A percentile compares a stretch with the other conserved stretches of the same genome.
Conservation (phyloP, 257 asterid genomes). For the Nicotiana attenuata region DNA sequence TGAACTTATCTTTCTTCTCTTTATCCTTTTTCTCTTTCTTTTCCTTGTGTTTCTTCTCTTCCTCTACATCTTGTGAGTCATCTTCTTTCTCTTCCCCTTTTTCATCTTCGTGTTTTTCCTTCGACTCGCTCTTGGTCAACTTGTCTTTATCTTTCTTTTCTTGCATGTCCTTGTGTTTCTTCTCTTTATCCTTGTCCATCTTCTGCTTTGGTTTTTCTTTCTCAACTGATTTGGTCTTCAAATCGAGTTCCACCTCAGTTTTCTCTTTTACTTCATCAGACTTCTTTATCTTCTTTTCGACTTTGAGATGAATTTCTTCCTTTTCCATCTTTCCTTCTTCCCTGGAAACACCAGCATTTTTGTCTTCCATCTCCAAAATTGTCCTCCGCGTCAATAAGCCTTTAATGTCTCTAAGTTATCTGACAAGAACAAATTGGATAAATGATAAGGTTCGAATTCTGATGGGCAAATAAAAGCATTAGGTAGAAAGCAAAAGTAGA, state of each 20-base stretch:
- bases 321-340: constrained; percentile 35
- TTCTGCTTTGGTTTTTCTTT: constrained; percentile 26
- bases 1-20: constrained; percentile 16
- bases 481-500: too few species aligned
- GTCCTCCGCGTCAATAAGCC: too few species aligned
- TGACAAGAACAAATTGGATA: constrained; percentile 7
- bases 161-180: constrained; percentile 5
- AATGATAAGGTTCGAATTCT: background rate
- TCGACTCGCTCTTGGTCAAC: constrained; percentile 4
- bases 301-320: constrained; percentile 44
- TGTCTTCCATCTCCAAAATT: background rate
- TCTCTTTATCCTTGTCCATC: constrained; percentile 3
- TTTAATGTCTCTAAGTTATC: constrained; percentile 12
- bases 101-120: background rate
- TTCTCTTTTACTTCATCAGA: constrained; percentile 35
- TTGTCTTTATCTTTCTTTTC: constrained; percentile 12
- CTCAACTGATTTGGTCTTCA: constrained; percentile 35
- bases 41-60: constrained; percentile 7
- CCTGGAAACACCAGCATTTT: constrained; percentile 24
- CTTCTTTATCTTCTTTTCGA: constrained; percentile 31
- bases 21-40: constrained; percentile 8
- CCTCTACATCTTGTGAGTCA: background rate
- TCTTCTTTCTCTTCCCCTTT: constrained; percentile 12
- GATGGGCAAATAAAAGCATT: too few species aligned
- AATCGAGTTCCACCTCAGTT: constrained; percentile 33